Evolutionary conservation across 2,329 filamentous ascomycete genomes (phyloP), one percentile per base, ranked within the genome.

Genomic region (Pyricularia sp.): DNA sequence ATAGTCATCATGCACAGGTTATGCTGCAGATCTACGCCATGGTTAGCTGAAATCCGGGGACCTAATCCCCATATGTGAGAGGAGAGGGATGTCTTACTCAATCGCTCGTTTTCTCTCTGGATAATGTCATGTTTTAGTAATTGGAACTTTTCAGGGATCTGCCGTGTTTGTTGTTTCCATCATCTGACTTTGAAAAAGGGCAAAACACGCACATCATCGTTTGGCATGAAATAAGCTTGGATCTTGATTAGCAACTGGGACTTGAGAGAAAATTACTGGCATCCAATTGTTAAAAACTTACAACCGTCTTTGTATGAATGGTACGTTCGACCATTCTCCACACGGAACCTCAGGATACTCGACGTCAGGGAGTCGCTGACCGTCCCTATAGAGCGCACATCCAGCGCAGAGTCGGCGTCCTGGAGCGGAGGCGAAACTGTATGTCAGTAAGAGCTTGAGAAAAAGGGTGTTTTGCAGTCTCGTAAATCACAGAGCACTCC

Each of bases 271-370:
- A 63, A 7, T 58, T 50, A 25, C 42, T 11, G 20, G 23, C 14
- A 10, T 10, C 4, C 20, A 42, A 65, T 30, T 26, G 20, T 55
- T 26, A 36, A 28, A 30, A 9, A 69, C 70, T 42, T 68, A 72
- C 76, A 74, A 5, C 78, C 78, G 25, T 76, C 73, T 65, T 77
- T 76, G 71, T 76, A 79, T 2, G 75, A 74, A 67, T 80, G 78
- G 68, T 80, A 81, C 26, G 76, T 76, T 3, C 79, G 74, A 20
- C 79, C 79, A 66, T 79, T 77, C 66, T 79, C 77, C 63, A 75
- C 72, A 28, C 73, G 73, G 5, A 73, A 74, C 58, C 73, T 73
- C 28, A 75, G 65, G 20, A 76, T 73, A 42, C 74, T 76, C 10
- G 75, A 76, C 10, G 74, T 67, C 3, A 76, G 69, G 2, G 75